Base-by-base conservation (phyloP, 2,329 filamentous ascomycete genomes). In the Epicoccum sorghinum region DNA sequence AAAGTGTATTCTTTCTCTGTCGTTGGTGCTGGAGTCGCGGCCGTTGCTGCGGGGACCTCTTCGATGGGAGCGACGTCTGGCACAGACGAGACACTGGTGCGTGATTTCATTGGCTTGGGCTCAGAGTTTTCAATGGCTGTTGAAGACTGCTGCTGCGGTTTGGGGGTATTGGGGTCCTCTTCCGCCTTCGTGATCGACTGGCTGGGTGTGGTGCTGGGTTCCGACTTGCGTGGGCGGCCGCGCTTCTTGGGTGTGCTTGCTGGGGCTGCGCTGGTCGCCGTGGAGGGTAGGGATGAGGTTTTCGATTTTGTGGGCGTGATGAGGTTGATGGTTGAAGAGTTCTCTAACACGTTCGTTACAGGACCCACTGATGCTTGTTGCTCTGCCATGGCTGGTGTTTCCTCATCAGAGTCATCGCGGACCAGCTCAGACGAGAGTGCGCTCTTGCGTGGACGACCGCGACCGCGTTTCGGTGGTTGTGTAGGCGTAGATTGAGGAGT, bases 381-480 rank as follows among this genome's bases (percentile, higher is more conserved):
- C 5, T n/a, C 10, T 23, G 33, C n/a, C 5, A 7, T 38, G 7
- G 37, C 25, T 33, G 38, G 35, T 13, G 42, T 36, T 12, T 61
- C 57, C 9, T 57, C 57, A 5, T 67, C 62, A 2, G 56, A 52
- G 14, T 64, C 57, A 24, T 63, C 60, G 9, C 29, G 58, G 4
- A 66, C 44, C 33, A 66, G 52, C 25, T 62, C 64, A 25, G 59
- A 62, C 7, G 57, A 65, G 18, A 66, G 30, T 7, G 46, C 58
- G 32, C 62, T 64, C 48, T 62, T 66, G 14, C 60, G 60, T 23
- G 60, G 52, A 10, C 56, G 48, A 23, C 56, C 48, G 4, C 57
- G 55, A 23, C 49, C 57, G 30, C 57, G 57, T 43, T 50, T 61
- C 4, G 55, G 40, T 27, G 56, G 42, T 9, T 60, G 55, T 2